These are phyloP conservation scores for Berberis thunbergii DNA, from an alignment of 164 flowering plant genomes.

Conservation along the genomic window DNA sequence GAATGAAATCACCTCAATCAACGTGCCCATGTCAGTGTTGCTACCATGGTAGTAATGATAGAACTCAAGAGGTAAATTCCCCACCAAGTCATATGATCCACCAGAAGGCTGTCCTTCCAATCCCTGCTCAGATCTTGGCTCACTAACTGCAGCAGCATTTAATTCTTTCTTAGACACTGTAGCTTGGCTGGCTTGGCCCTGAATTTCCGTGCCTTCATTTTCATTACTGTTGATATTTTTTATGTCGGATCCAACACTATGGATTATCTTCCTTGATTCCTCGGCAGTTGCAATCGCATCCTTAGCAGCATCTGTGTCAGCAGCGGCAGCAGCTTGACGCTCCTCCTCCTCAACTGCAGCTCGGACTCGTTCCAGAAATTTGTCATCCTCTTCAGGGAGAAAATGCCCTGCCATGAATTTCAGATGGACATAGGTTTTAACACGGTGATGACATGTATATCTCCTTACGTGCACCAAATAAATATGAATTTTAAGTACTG, in stretches of 20 bases:
- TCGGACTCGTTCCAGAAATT: constrained; percentile 82
- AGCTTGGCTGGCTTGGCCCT: constrained; percentile 13
- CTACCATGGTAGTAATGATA: constrained; percentile 97
- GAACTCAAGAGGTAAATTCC: constrained; percentile 71
- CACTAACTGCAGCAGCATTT: constrained; percentile 10
- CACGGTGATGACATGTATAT: not conserved
- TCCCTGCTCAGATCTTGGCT: constrained; percentile 19
- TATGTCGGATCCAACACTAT: constrained; percentile 17
- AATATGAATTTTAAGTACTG: not conserved
- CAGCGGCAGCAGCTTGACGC: constrained; percentile 70
- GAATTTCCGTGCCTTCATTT: constrained; percentile 13
- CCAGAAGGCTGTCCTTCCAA: constrained; percentile 24
- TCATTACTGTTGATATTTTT: constrained; percentile 18
- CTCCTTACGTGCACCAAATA: not conserved
- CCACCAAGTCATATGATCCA: constrained; percentile 40
- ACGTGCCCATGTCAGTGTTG: constrained; percentile 84
- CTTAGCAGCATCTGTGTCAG: constrained; percentile 73
- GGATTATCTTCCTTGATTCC: constrained; percentile 46
- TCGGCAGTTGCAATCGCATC: constrained; percentile 85
- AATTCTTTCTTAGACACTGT: constrained; percentile 5
- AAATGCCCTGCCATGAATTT: constrained; percentile 59
- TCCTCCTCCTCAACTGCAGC: constrained; percentile 99
- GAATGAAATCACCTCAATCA: constrained; percentile 62
- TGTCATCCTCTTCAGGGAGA: constrained; percentile 94
- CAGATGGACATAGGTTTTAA: not conserved